Conservation (phyloP, 352 stramenopile genomes). For the Phytophthora syringae region DNA sequence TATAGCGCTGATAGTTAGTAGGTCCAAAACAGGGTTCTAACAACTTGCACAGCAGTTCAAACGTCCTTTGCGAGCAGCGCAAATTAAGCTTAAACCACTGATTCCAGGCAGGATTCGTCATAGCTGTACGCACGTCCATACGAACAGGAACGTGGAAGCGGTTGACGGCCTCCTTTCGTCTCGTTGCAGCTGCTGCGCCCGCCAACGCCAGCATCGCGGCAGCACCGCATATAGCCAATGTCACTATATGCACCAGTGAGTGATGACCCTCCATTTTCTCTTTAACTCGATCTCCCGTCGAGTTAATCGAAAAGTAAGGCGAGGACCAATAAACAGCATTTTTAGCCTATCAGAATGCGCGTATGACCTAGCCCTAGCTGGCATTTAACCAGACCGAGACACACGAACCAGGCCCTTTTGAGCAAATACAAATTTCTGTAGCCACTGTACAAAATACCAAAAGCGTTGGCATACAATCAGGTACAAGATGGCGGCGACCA, state of each 20-base stretch:
- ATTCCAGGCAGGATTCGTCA: neutral
- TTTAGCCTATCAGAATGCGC: neutral
- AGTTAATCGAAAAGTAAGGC: neutral
- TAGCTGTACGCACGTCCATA: neutral
- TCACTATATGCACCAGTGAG: neutral
- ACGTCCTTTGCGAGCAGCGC: neutral
- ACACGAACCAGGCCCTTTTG: neutral
- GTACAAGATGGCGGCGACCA: slow-evolving; percentile 13
- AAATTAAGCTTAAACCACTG: neutral
- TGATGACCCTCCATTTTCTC: neutral
- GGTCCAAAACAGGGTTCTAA: neutral
- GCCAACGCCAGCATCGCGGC: neutral
- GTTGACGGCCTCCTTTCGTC: neutral
- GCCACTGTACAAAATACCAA: no score
- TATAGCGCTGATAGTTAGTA: neutral
- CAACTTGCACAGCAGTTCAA: neutral
- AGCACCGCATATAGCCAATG: neutral
- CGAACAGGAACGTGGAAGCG: neutral
- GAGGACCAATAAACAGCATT: neutral
- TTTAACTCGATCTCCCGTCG: neutral
- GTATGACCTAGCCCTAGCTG: neutral
- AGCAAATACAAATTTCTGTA: no score
- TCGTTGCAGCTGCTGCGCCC: neutral
- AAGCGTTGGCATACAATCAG: neutral
- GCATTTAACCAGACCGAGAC: neutral